A percentile compares a stretch with the other conserved stretches of the same genome.
Evolutionary conservation across 106 monocot species (phyloP).

Genomic region (Dactylorhiza incarnata): DNA sequence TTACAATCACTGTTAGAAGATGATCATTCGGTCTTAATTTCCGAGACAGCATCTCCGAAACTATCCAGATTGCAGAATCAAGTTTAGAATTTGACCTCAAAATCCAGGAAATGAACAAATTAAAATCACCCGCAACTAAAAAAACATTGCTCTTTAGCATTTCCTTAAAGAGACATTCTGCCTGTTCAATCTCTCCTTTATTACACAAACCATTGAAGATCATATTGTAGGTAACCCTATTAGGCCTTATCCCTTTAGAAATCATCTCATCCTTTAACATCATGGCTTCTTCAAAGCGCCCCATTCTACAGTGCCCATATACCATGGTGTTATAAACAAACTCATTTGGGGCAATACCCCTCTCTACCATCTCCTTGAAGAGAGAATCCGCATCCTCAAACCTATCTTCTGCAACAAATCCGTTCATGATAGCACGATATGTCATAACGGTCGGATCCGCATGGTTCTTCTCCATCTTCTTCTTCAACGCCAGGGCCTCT

Average conservation of each 20-base stretch:
- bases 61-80: constrained; percentile 48
- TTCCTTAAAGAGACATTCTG: constrained; percentile 60
- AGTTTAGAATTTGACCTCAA: constrained; percentile 31
- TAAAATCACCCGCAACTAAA: constrained; percentile 45
- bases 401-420: constrained; percentile 39
- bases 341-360: constrained; percentile 53
- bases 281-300: constrained; percentile 32
- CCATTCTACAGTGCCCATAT: constrained; percentile 53
- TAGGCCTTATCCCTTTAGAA: constrained; percentile 45
- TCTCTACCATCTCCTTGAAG: constrained; percentile 59
- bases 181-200: constrained; percentile 49
- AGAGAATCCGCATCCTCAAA: constrained; percentile 33
- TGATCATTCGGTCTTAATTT: constrained; percentile 53
- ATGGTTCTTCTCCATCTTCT: constrained; percentile 35
- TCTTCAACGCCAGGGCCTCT: constrained; percentile 50
- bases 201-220: constrained; percentile 56
- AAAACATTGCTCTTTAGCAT: constrained; percentile 44
- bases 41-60: constrained; percentile 55
- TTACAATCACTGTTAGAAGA: constrained; percentile 47
- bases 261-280: constrained; percentile 58
- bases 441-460: constrained; percentile 47
- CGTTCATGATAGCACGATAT: constrained; percentile 58
- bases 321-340: constrained; percentile 74
- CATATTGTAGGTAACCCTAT: constrained; percentile 63
- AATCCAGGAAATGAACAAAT: constrained; percentile 48